Evolutionary conservation across 768 basidiomycete species (phyloP), one percentile per base, ranked within the genome.

Genomic region (Leccinum subgranulosum): DNA sequence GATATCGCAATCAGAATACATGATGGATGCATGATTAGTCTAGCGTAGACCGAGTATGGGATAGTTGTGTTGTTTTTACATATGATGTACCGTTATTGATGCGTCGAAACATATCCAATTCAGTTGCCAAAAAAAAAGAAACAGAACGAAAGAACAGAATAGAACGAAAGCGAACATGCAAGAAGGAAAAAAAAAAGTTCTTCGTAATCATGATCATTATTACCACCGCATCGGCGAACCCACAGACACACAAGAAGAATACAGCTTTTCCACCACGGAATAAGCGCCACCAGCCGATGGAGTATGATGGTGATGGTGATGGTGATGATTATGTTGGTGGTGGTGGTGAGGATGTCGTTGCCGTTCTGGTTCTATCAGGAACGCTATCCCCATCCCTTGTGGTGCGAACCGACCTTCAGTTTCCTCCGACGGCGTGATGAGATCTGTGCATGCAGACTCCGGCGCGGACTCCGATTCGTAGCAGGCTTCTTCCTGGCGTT

Each of bases 191-290:
- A 51, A 21, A 25, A 47, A 23, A 14, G 46, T 25, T 25, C 46
- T 25, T 43, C 41, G 19, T 23, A 47, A 25, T 17, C 45, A 52
- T 47, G 27, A 33, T 54, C n/a, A 60, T 62, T 36, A 69, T 29
- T 58, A 58, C 69, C 69, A 72, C 51, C 60, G 53, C 48, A 59
- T 56, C 59, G 65, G 64, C 43, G 66, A 47, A 58, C 60, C 46
- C 31, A 60, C 57, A 34, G 51, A 43, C 11, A 58, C 70, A 49
- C 57, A 58, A 28, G 70, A 58, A 31, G 70, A 50, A 63, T 53
- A 69, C 56, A 62, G 46, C 39, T 55, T 64, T 50, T 41, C 56
- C 21, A 61, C 60, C 60, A 55, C 43, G 52, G 69, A 59, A 55
- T 58, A 33, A n/a, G 60, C 41, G 29, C 58, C 67, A 57, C 36